A percentile compares a stretch with the other conserved stretches of the same genome.
Conservation (phyloP, 148 eudicot species). For the Mesembryanthemum crystallinum region DNA sequence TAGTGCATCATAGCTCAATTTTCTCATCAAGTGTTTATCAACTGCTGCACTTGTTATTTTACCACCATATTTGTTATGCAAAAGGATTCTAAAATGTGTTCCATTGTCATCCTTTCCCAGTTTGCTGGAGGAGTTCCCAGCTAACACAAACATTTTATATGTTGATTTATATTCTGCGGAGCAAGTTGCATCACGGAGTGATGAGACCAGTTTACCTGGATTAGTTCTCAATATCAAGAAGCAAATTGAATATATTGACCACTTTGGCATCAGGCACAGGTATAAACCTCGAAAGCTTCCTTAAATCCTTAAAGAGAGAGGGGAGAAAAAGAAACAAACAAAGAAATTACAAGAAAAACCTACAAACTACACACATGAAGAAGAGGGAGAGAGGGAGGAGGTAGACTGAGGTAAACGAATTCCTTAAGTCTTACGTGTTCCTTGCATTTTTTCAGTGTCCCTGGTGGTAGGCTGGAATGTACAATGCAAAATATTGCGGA, state of each 20-base stretch:
- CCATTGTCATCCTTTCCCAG: slow-evolving; percentile 39
- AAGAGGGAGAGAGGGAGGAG: not conserved
- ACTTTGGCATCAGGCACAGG: slow-evolving; percentile 80
- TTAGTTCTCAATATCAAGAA: slow-evolving; percentile 86
- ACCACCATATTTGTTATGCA: not conserved
- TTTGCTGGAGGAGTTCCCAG: slow-evolving; percentile 83
- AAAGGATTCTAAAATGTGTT: not conserved
- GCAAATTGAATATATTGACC: slow-evolving; percentile 66
- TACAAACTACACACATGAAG: not conserved
- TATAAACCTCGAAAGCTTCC: slow-evolving; percentile 18
- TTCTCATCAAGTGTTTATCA: not conserved
- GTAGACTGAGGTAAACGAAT: slow-evolving; percentile 1
- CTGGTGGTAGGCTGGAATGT: slow-evolving; percentile 97
- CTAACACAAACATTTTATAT: slow-evolving; percentile 93
- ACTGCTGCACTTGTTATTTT: not conserved
- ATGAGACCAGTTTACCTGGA: slow-evolving; percentile 80
- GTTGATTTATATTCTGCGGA: slow-evolving; percentile 87
- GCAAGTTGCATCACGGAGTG: slow-evolving; percentile 68
- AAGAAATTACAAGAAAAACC: not conserved
- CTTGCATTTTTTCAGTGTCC: slow-evolving; percentile 51
- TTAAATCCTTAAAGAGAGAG: not conserved
- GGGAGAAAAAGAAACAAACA: not conserved
- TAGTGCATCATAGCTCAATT: not conserved
- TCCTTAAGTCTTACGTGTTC: slow-evolving; percentile 8
- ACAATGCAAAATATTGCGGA: slow-evolving; percentile 99